phyloP scores from a whole-genome alignment of 768 basidiomycete genomes.

The Mycena pura region DNA sequence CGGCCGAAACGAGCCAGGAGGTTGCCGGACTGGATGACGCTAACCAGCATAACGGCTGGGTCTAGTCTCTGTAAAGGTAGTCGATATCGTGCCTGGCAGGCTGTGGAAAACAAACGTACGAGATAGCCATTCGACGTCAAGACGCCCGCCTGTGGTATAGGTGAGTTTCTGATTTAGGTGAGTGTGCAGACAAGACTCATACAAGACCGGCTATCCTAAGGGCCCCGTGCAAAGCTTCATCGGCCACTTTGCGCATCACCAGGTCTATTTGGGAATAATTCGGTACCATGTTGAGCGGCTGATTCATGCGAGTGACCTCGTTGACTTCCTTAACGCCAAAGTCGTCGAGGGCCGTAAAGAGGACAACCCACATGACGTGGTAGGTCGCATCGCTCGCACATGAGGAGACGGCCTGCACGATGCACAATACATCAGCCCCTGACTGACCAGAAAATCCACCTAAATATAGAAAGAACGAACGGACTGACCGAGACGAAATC shows the following conservation, averaged over 20 bases:
- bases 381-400: slow-evolving; percentile 89
- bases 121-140: slow-evolving; percentile 89
- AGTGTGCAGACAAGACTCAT: slow-evolving; percentile 36
- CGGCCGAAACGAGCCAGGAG: slow-evolving; percentile 84
- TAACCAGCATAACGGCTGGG: slow-evolving; percentile 89
- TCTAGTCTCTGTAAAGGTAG: slow-evolving; percentile 64
- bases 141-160: slow-evolving; percentile 68
- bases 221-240: slow-evolving; percentile 86
- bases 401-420: slow-evolving; percentile 56
- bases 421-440: background rate
- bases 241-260: slow-evolving; percentile 71
- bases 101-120: slow-evolving; percentile 45
- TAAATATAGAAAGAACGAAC: background rate
- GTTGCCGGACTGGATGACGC: slow-evolving; percentile 83
- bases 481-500: slow-evolving; percentile 76
- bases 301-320: slow-evolving; percentile 45
- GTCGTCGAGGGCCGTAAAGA: slow-evolving; percentile 84
- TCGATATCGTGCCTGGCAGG: background rate
- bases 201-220: slow-evolving; percentile 89
- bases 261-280: slow-evolving; percentile 62
- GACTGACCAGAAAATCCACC: background rate
- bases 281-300: slow-evolving; percentile 39
- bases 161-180: slow-evolving; percentile 2
- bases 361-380: slow-evolving; percentile 89
- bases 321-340: slow-evolving; percentile 83